phyloP scores from a whole-genome alignment of 2,329 filamentous ascomycete species.

The Lachnellula hyalina region DNA sequence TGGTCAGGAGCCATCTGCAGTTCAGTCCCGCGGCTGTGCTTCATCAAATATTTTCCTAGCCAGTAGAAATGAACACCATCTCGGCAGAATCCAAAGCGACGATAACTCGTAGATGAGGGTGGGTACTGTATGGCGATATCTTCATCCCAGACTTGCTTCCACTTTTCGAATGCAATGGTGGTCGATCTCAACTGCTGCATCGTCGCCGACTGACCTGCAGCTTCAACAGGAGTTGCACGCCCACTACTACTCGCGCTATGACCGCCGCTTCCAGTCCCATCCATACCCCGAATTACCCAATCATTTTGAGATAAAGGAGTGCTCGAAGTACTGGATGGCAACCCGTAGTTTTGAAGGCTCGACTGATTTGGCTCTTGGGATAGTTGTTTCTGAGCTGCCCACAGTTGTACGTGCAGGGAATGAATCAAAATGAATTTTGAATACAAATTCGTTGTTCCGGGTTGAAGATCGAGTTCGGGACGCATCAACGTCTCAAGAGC shows the following conservation, averaged over 20 bases:
- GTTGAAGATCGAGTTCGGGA: slow-evolving; percentile 52
- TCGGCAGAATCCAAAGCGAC: slow-evolving; percentile 63
- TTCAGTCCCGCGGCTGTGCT: slow-evolving; percentile 49
- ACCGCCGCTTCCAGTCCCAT: slow-evolving; percentile 37
- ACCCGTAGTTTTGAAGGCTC: slow-evolving; percentile 12
- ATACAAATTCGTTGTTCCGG: slow-evolving; percentile 63
- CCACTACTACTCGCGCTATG: slow-evolving; percentile 43
- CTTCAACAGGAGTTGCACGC: slow-evolving; percentile 41
- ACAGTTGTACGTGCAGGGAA: slow-evolving; percentile 59
- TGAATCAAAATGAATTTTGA: slow-evolving; percentile 72
- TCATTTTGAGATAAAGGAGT: slow-evolving; percentile 56
- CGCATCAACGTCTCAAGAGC: slow-evolving; percentile 58
- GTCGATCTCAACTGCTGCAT: slow-evolving; percentile 45
- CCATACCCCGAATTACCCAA: slow-evolving; percentile 44
- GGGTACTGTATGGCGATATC: slow-evolving; percentile 67
- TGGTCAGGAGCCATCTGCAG: slow-evolving; percentile 52
- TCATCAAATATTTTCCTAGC: slow-evolving; percentile 61
- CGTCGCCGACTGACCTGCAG: slow-evolving; percentile 31
- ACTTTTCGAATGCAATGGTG: slow-evolving; percentile 58
- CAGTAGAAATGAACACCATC: slow-evolving; percentile 71
- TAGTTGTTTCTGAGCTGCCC: slow-evolving; percentile 41
- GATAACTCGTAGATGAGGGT: slow-evolving; percentile 44
- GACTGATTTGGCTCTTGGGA: slow-evolving; percentile 26
- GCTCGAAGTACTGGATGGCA: slow-evolving; percentile 40
- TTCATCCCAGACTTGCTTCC: slow-evolving; percentile 66